Evolutionary conservation across 108 stramenopile genomes (phyloP).

Genomic region (Nitzschia palea): DNA sequence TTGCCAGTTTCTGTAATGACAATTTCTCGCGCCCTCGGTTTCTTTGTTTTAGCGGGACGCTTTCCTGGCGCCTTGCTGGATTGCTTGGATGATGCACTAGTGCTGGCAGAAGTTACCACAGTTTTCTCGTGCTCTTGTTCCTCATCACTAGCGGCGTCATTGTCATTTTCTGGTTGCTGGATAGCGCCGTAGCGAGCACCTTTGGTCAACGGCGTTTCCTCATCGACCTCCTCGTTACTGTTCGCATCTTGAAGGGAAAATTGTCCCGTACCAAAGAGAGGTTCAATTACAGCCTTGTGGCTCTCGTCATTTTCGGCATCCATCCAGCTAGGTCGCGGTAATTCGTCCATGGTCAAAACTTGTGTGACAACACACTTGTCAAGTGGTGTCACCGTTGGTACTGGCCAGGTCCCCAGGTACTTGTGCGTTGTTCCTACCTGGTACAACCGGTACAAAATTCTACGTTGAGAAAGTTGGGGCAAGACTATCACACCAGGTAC

Average conservation of each 20-base stretch:
- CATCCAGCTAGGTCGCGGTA: slow-evolving; percentile 34
- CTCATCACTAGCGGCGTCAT: too few species aligned
- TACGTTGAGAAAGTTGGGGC: too few species aligned
- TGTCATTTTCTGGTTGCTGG: neutral
- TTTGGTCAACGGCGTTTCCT: neutral
- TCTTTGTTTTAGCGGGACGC: neutral
- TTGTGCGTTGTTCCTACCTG: too few species aligned
- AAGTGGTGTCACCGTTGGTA: too few species aligned
- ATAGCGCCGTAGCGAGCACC: neutral
- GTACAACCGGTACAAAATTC: too few species aligned
- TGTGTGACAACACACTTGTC: too few species aligned
- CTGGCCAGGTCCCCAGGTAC: too few species aligned
- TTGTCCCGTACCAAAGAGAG: slow-evolving; percentile 29
- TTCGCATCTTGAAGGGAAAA: slow-evolving; percentile 8
- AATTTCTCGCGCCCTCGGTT: neutral
- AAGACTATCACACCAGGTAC: too few species aligned
- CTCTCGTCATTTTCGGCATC: slow-evolving; percentile 31
- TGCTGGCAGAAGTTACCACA: neutral
- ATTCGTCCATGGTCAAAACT: slow-evolving; percentile 2
- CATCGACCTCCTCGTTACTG: too few species aligned
- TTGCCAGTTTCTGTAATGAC: neutral
- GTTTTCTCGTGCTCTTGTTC: neutral
- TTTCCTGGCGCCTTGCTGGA: neutral
- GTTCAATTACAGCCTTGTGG: slow-evolving; percentile 27
- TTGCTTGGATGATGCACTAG: neutral